phyloP scores from a whole-genome alignment of 1,284 basidiomycete genomes.

The Mycena citricolor region DNA sequence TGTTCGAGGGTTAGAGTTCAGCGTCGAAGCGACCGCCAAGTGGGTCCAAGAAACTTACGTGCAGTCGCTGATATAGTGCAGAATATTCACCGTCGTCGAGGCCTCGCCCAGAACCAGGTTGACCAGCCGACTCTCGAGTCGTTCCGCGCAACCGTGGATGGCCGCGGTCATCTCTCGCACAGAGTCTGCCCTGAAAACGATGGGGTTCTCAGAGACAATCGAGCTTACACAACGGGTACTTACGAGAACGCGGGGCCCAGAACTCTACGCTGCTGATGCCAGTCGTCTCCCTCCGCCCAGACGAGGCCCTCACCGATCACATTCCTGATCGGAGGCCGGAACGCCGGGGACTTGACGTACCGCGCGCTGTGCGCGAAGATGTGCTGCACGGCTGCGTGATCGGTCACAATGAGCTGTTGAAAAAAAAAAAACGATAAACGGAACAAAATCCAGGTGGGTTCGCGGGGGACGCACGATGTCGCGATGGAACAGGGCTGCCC shows the following conservation, averaged over 20 bases:
- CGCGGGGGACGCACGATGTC: constrained; percentile 33
- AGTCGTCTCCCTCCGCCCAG: constrained; percentile 39
- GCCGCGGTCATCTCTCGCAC: constrained; percentile 32
- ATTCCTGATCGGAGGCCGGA: constrained; percentile 28
- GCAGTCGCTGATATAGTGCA: constrained; percentile 25
- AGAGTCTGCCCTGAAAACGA: constrained; percentile 25
- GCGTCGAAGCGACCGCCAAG: neutral
- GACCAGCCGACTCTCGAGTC: constrained; percentile 25
- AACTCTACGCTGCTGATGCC: constrained; percentile 32
- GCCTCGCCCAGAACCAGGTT: constrained; percentile 26
- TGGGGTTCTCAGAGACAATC: no score
- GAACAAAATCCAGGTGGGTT: no score
- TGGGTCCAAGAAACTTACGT: constrained; percentile 24
- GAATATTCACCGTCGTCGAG: constrained; percentile 23
- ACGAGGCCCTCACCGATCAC: constrained; percentile 35
- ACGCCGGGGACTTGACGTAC: constrained; percentile 34
- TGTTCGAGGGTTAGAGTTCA: constrained; percentile 7
- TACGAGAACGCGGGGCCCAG: constrained; percentile 35
- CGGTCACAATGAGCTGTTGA: constrained; percentile 38
- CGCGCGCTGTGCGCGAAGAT: constrained; percentile 37
- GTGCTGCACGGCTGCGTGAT: constrained; percentile 37
- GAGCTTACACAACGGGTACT: no score
- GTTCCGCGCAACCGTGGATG: constrained; percentile 30
- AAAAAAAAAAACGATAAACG: no score
- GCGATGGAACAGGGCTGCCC: constrained; percentile 38